These are phyloP conservation scores for Malus hybrid DNA, from an alignment of 331 rosid genomes.

Conservation along the genomic window DNA sequence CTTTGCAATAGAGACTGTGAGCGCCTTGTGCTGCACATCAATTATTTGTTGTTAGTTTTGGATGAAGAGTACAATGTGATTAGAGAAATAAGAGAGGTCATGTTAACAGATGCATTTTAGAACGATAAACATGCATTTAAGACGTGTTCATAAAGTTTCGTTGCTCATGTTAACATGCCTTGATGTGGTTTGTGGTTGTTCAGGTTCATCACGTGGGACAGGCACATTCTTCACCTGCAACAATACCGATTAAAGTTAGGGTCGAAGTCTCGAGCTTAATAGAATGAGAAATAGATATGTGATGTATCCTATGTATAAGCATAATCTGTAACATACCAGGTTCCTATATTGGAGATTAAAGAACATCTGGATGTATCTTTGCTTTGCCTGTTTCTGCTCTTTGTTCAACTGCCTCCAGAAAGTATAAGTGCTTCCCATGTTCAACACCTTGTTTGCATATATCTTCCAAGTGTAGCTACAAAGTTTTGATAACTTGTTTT, in stretches of 20 bases:
- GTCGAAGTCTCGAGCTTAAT: neutral
- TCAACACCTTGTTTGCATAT: constrained; percentile 71
- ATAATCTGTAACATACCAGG: constrained; percentile 37
- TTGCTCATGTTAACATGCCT: constrained; percentile 31
- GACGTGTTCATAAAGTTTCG: neutral
- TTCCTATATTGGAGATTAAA: constrained; percentile 61
- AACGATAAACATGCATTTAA: neutral
- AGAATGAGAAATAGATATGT: too few species aligned
- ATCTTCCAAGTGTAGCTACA: constrained; percentile 91
- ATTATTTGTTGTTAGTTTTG: neutral
- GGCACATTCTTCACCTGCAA: constrained; percentile 63
- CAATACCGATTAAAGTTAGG: constrained; percentile 1
- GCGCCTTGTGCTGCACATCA: constrained; percentile 44
- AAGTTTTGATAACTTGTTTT: neutral
- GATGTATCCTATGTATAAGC: neutral
- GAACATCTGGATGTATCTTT: constrained; percentile 68
- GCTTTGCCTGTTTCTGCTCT: constrained; percentile 38
- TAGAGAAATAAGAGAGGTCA: neutral
- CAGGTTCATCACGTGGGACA: constrained; percentile 45
- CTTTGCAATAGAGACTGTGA: constrained; percentile 52
- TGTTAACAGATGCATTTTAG: neutral
- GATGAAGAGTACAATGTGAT: neutral
- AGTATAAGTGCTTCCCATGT: constrained; percentile 65
- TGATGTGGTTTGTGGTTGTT: constrained; percentile 20
- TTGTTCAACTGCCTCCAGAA: constrained; percentile 54